Evolutionary conservation across 108 stramenopile genomes (phyloP), one percentile per base, ranked within the genome.

Genomic region (Cyclotella atomus): DNA sequence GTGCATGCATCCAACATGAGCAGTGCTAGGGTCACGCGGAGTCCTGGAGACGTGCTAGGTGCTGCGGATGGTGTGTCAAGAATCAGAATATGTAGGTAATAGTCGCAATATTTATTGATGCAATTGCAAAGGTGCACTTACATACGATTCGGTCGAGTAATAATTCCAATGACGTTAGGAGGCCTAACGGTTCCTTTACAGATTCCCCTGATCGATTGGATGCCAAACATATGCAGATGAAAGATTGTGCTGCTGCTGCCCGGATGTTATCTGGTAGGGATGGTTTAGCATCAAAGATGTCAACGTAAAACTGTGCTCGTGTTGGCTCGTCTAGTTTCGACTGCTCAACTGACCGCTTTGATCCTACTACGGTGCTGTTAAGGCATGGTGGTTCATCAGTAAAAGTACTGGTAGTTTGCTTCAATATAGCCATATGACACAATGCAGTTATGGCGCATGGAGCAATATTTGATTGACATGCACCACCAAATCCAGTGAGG

Each of bases 1-100:
- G 90, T 83, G 68, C 91, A 95, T 24, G 89, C 89, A 85, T 95
- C 94, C 55, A 91, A 65, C 94, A 95, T 95, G 17, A 95, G 82
- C 30, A 83, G 61, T 24, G 87, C 85, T 21, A 95, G 77, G 28
- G 91, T 91, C 17, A 92, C 87, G 23, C 90, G 85, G 10, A 95
- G 81, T 7, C 87, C 89, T 17, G 90, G 86, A 16, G 91, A 87
- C 19, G 87, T 87, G 17, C 46, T 61, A 15, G 70, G 60, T 19
- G 81, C 88, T 83, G 27, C 27, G 27, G 28, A 38, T 55, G 3
- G 36, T 3, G 34, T 47, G 30, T 1, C 19, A 61, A 80, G 16
- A 59, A 17, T 2, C 16, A 12, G 30, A 7, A 5, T 15, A 33
- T 16, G 2, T 33, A 32, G 9, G 23, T n/a, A n/a, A n/a, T n/a